These are phyloP conservation scores for Pisolithus marmoratus DNA, from an alignment of 768 basidiomycete species.

Conservation along the genomic window DNA sequence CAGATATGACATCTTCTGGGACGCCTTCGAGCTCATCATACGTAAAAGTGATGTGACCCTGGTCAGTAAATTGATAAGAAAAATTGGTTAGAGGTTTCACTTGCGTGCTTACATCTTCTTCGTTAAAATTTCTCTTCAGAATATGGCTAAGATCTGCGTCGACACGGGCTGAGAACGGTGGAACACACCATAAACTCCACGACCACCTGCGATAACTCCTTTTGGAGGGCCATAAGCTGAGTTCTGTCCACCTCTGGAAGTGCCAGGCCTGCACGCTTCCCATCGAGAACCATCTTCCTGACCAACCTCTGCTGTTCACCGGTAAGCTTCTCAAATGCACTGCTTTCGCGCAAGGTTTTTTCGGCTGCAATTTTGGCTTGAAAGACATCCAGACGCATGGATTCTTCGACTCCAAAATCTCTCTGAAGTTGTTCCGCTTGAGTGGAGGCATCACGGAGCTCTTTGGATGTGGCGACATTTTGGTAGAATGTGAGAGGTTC, in stretches of 20 bases:
- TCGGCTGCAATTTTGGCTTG: constrained; percentile 64
- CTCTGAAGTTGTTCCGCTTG: constrained; percentile 65
- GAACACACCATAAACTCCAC: constrained; percentile 70
- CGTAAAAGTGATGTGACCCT: constrained; percentile 64
- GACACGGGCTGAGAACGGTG: background rate
- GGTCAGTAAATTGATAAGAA: background rate
- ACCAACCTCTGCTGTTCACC: constrained; percentile 71
- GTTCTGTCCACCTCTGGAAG: constrained; percentile 59
- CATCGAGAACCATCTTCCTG: constrained; percentile 75
- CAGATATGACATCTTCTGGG: constrained; percentile 71
- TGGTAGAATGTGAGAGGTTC: constrained; percentile 77
- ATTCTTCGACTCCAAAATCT: constrained; percentile 68
- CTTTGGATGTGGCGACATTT: constrained; percentile 70
- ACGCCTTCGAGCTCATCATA: constrained; percentile 74
- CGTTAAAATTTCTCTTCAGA: constrained; percentile 78
- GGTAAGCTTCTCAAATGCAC: constrained; percentile 54
- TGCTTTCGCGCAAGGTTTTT: constrained; percentile 59
- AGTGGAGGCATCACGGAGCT: constrained; percentile 77
- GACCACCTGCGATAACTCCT: constrained; percentile 69
- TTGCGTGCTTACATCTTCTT: constrained; percentile 57
- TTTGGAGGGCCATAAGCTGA: constrained; percentile 57
- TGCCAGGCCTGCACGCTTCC: constrained; percentile 72
- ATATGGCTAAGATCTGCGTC: background rate
- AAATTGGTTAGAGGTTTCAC: background rate
- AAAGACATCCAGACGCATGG: constrained; percentile 80